Evolutionary conservation across 1,284 basidiomycete species (phyloP), one percentile per base, ranked within the genome.

Genomic region (Pseudozyma tsukubaensis): DNA sequence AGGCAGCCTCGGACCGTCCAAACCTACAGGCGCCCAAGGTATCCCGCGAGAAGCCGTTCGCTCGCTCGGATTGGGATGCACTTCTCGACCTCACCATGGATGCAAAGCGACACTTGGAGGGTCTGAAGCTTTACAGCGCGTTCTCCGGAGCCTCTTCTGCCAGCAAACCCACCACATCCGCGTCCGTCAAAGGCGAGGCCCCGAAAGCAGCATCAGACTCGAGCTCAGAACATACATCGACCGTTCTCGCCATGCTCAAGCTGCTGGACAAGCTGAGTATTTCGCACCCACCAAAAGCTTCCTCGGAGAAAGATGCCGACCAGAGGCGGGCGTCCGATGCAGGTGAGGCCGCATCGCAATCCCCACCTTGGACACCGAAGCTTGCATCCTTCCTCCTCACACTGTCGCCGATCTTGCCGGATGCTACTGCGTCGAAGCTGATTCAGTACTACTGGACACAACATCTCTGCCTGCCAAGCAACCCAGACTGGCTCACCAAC

Each of bases 381-480:
- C 39, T 82, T 39, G 68, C 80, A 10, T 47, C 63, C 10, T 69
- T 82, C 54, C 70, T 83, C 24, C 76, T 83, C 42, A 54, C 71
- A 8, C 69, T 84, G 7, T 79, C 82, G 21, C 78, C 82, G 0
- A 67, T 81, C 51, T 59, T 84, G 19, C 80, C 82, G 12, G 81
- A 83, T 29, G 44, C 51, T 2, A 75, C 77, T 18, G 60, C 79
- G 14, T 72, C 73, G 7, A 75, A 80, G 32, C 68, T 84, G 35
- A 66, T 84, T 11, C 63, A 74, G 16, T 79, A 77, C 64, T 78
- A 78, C 59, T 72, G 75, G 50, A 53, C 59, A 0, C 75, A 82
- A 57, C 77, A 82, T 52, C 75, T 77, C 18, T 83, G 81, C 56
- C 53, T 84, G 18, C 83, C 83, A 3, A 77, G 78, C 54, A 74